Conservation (phyloP, 371 early-diverging fungal species). For the Mucor velutinosus region DNA sequence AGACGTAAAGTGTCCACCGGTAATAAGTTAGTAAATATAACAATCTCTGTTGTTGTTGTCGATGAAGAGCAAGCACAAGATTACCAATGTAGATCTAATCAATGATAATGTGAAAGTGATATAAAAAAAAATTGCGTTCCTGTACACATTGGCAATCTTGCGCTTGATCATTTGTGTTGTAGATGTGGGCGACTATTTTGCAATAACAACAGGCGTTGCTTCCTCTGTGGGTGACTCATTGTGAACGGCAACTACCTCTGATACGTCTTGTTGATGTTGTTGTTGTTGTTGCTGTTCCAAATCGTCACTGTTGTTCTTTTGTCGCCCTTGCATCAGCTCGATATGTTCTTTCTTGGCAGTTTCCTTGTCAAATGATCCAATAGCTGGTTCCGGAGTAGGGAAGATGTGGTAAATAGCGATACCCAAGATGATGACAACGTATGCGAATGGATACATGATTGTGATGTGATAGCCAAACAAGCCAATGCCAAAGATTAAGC, state of each 20-base stretch:
- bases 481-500: slow-evolving; percentile 68
- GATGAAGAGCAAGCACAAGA: background rate
- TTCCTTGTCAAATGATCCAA: slow-evolving; percentile 22
- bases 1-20: slow-evolving; percentile 37
- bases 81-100: background rate
- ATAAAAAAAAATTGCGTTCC: background rate
- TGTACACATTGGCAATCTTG: background rate
- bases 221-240: background rate
- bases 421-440: slow-evolving; percentile 60
- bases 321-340: slow-evolving; percentile 8
- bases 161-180: background rate
- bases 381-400: slow-evolving; percentile 43
- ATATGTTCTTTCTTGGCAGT: slow-evolving; percentile 17
- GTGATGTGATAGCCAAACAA: slow-evolving; percentile 59
- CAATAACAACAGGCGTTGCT: background rate
- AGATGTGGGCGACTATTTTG: background rate
- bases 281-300: background rate
- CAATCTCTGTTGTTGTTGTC: background rate
- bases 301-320: background rate
- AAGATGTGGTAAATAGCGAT: slow-evolving; percentile 63
- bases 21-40: slow-evolving; percentile 17
- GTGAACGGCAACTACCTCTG: background rate
- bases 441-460: slow-evolving; percentile 64
- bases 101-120: background rate
- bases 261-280: background rate